These are phyloP conservation scores for Alternaria sp. DNA, from an alignment of 2,329 filamentous ascomycete genomes.

Conservation along the genomic window DNA sequence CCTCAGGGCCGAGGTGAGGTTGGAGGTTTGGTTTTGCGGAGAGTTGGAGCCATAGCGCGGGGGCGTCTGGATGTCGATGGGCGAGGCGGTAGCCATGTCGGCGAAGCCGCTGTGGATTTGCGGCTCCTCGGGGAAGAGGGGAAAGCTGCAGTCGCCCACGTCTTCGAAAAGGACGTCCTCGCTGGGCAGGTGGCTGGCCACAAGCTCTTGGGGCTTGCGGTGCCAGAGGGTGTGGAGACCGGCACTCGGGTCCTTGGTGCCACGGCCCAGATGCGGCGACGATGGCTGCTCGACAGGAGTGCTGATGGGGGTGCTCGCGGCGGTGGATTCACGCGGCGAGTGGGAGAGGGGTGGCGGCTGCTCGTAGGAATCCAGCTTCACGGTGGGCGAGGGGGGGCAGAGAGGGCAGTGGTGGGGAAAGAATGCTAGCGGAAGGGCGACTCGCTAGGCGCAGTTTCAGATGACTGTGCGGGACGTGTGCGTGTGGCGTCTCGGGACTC, in stretches of 20 bases:
- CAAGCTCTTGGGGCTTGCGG: conserved; percentile 52
- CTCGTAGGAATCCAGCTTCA: conserved; percentile 64
- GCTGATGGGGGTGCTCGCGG: conserved; percentile 61
- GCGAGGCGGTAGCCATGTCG: conserved; percentile 63
- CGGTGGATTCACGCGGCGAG: conserved; percentile 62
- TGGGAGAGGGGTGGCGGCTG: conserved; percentile 62
- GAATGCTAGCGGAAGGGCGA: conserved; percentile 21
- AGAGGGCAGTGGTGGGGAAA: conserved; percentile 11
- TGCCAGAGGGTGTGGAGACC: conserved; percentile 57
- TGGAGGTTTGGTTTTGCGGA: conserved; percentile 69
- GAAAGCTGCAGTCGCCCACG: conserved; percentile 54
- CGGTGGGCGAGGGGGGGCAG: conserved; percentile 37
- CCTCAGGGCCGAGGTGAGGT: conserved; percentile 68
- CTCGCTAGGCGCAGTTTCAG: conserved; percentile 17
- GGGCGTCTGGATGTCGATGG: conserved; percentile 67
- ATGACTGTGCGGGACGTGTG: conserved; percentile 15
- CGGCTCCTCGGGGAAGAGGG: conserved; percentile 50
- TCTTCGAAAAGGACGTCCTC: conserved; percentile 53
- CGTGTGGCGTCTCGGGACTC: not conserved
- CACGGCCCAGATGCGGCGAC: conserved; percentile 53
- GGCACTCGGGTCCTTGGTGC: conserved; percentile 50
- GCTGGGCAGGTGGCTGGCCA: conserved; percentile 42
- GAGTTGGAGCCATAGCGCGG: conserved; percentile 65
- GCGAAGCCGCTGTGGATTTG: conserved; percentile 30
- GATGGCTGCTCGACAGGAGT: conserved; percentile 52